Evolutionary conservation across 805 yeast species (phyloP), one percentile per base, ranked within the genome.

Genomic region (Ogataea polymorpha): DNA sequence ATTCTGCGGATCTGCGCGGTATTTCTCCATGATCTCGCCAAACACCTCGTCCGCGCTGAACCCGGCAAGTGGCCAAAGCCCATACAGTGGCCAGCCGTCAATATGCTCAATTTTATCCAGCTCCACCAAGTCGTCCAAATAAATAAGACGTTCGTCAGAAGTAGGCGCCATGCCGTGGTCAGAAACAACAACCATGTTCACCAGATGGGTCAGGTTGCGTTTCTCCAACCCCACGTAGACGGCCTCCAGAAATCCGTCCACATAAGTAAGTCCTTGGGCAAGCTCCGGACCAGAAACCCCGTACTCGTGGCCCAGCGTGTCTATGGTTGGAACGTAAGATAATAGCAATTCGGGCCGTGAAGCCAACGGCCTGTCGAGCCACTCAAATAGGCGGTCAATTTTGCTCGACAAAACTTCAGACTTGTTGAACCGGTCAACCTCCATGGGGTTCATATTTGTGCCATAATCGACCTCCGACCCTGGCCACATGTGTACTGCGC

Each of bases 121-220:
- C 52, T 79, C 79, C 9, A 87, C 62, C 13, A 86, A 46, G 48
- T 88, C 93, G 58, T 88, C 96, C 45, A 90, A 61, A 46, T 77
- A 78, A 2, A 89, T 64, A 9, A 86, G 59, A 45, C 96, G 66
- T 10, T 80, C 76, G 48, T 80, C 75, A 1, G 86, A 74, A 1
- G 95, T 84, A 6, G 96, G 91, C 0, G 95, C 82, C 96, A 88
- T 89, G 9, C 96, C 96, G 59, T 89, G 96, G 60, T 90, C 96
- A 32, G 96, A 86, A 3, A 90, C 84, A 31, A 90, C 66, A 0
- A 91, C 63, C 15, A 90, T 63, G 58, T 91, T 90, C 14, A 84
- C 85, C 30, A 87, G 71, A 16, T 79, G 70, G 0, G 73, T 63
- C 44, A 88, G 63, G 49, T 84, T 80, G 41, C 96, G 68, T 14